Conservation (phyloP, 768 basidiomycete species). For the Hygrophorus russula region DNA sequence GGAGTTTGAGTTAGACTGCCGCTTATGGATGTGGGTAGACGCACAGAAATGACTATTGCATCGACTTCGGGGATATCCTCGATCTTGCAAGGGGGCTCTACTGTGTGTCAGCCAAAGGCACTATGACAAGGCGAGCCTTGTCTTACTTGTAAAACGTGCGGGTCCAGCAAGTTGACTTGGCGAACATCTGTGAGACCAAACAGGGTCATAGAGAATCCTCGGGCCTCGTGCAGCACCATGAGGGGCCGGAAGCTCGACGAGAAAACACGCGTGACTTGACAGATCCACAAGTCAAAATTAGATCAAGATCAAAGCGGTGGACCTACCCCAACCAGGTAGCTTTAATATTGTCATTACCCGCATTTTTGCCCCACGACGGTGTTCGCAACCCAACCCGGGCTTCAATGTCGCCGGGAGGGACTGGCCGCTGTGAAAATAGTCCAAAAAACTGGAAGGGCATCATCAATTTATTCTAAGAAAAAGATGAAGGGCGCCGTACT, state of each 20-base stretch:
- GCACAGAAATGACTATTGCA: constrained; percentile 49
- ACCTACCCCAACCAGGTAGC: constrained; percentile 37
- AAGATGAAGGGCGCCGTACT: too few relatives aligned
- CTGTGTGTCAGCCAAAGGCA: constrained; percentile 17
- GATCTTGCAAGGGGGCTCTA: constrained; percentile 32
- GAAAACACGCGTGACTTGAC: constrained; percentile 34
- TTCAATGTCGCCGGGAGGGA: too few relatives aligned
- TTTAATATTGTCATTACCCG: constrained; percentile 26
- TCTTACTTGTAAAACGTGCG: constrained; percentile 34
- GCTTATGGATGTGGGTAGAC: constrained; percentile 7
- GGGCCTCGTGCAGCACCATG: constrained; percentile 22
- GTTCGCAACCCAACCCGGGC: too few relatives aligned
- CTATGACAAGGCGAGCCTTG: not conserved
- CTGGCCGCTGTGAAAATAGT: too few relatives aligned
- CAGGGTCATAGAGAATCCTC: constrained; percentile 41
- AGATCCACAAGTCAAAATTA: too few relatives aligned
- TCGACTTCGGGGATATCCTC: constrained; percentile 52
- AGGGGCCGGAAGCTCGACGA: constrained; percentile 35
- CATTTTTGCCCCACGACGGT: not conserved
- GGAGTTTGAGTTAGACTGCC: not conserved
- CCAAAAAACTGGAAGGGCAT: too few relatives aligned
- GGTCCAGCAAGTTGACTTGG: constrained; percentile 34
- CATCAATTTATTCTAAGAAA: too few relatives aligned
- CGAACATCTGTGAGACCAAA: constrained; percentile 42
- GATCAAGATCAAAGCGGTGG: too few relatives aligned